Percentiles rank a stretch among this genome's conserved stretches.
Evolutionary conservation across 208 protist genomes (phyloP).

Genomic region (Acanthamoeba sp.): DNA sequence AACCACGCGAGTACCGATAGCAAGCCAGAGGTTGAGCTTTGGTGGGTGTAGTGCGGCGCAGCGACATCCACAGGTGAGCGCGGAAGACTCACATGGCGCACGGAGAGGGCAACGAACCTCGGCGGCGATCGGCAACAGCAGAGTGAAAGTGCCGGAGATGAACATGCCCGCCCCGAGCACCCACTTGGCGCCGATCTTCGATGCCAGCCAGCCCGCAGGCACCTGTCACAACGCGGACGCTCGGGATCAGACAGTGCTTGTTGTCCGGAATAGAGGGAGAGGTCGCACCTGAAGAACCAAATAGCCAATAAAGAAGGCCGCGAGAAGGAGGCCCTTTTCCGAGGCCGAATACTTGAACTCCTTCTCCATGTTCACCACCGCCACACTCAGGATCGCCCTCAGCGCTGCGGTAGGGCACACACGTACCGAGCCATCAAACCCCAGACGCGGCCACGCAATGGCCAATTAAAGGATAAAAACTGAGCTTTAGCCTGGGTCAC

Average conservation of each 20-base stretch:
- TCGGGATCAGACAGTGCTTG: no score
- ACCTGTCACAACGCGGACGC: constrained; percentile 3
- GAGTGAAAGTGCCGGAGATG: constrained; percentile 1
- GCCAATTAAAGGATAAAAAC: not conserved
- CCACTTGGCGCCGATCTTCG: constrained; percentile 64
- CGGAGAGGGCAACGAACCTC: not conserved
- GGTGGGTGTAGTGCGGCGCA: not conserved
- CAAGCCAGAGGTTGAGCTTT: not conserved
- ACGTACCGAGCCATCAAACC: not conserved
- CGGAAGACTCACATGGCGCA: not conserved
- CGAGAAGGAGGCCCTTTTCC: constrained; percentile 46
- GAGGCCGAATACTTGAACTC: constrained; percentile 40
- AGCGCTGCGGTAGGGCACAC: not conserved
- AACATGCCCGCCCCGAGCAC: constrained; percentile 5
- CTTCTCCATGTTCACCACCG: constrained; percentile 64
- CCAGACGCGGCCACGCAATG: not conserved
- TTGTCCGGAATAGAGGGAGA: not conserved
- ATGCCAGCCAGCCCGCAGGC: constrained; percentile 59
- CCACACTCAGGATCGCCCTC: constrained; percentile 63
- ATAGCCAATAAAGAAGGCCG: constrained; percentile 71
- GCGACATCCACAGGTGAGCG: no score
- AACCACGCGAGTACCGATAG: not conserved
- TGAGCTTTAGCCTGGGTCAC: no score
- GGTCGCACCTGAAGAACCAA: constrained; percentile 10
- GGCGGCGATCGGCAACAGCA: constrained; percentile 46